A percentile compares a stretch with the other conserved stretches of the same genome.
These are phyloP conservation scores for Cyberlindnera misumaiensis DNA, from an alignment of 805 yeast species.

Conservation along the genomic window DNA sequence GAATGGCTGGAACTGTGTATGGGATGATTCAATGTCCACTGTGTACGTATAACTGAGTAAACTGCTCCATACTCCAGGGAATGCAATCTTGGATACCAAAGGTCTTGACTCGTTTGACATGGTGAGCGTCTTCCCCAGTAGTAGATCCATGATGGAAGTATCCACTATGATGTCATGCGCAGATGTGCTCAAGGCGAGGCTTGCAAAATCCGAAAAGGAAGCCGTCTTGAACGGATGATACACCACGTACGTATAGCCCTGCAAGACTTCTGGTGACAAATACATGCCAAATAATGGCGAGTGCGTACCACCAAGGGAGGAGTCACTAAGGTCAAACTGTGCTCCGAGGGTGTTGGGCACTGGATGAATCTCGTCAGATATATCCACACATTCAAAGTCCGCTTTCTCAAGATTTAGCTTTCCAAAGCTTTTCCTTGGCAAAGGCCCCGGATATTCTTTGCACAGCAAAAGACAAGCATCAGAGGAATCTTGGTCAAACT, in stretches of 20 bases:
- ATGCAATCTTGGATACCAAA: constrained; percentile 39
- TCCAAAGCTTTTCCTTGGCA: not conserved
- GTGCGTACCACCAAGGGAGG: constrained; percentile 46
- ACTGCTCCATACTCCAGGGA: constrained; percentile 56
- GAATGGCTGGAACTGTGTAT: constrained; percentile 45
- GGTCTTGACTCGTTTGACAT: constrained; percentile 36
- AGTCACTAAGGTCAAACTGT: constrained; percentile 27
- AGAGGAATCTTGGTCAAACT: constrained; percentile 1
- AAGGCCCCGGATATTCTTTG: constrained; percentile 2
- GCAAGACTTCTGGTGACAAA: constrained; percentile 31
- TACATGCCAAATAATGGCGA: constrained; percentile 45
- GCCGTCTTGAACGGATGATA: constrained; percentile 30
- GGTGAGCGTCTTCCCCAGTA: constrained; percentile 25
- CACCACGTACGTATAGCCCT: constrained; percentile 43
- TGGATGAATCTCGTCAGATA: constrained; percentile 5
- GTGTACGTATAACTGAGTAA: constrained; percentile 44
- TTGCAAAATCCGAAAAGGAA: constrained; percentile 4
- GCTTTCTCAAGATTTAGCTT: too few relatives aligned
- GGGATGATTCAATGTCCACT: constrained; percentile 3
- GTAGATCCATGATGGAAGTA: constrained; percentile 3
- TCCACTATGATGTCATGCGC: constrained; percentile 1
- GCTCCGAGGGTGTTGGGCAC: constrained; percentile 46
- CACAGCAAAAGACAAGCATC: constrained; percentile 8
- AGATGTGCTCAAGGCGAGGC: constrained; percentile 2
- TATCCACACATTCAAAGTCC: too few relatives aligned